Conservation (phyloP, 257 asterid species). For the Lithospermum erythrorhizon region DNA sequence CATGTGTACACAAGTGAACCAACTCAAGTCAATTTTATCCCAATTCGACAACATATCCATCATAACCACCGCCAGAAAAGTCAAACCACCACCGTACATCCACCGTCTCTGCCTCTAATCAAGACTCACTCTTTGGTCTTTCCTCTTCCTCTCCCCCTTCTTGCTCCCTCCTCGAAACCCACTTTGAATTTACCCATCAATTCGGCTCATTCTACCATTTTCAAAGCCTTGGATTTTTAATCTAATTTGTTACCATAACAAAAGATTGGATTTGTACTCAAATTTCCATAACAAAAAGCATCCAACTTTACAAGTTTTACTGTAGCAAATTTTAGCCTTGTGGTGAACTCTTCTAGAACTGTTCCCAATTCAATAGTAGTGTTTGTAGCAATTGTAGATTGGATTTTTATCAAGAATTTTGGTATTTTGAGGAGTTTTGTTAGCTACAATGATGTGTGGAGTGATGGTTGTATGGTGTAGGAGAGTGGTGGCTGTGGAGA, state of each 20-base stretch:
- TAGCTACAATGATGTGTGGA: conserved; percentile 51
- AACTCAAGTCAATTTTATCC: too few species aligned
- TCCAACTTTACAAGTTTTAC: background rate
- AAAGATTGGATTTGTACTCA: conserved; percentile 17
- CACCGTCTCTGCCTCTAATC: too few species aligned
- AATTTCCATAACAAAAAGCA: conserved; percentile 16
- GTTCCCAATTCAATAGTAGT: conserved; percentile 14
- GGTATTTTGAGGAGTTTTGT: conserved; percentile 29
- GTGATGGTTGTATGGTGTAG: conserved; percentile 40
- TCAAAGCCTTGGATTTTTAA: conserved; percentile 17
- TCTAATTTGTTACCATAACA: conserved; percentile 17
- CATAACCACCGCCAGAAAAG: too few species aligned
- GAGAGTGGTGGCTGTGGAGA: conserved; percentile 59
- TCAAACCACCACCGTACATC: too few species aligned
- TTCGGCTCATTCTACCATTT: conserved; percentile 17
- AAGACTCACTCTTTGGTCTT: too few species aligned
- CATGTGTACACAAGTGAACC: too few species aligned
- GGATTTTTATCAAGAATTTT: conserved; percentile 19
- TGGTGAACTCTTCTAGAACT: conserved; percentile 17
- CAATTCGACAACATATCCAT: too few species aligned
- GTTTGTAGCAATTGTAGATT: conserved; percentile 3
- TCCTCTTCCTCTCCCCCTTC: too few species aligned
- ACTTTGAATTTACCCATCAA: too few species aligned
- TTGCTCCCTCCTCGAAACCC: too few species aligned
- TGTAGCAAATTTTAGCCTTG: conserved; percentile 14